Evolutionary conservation across 2,329 filamentous ascomycete genomes (phyloP).

Genomic region (Sporothrix brunneoviolacea): DNA sequence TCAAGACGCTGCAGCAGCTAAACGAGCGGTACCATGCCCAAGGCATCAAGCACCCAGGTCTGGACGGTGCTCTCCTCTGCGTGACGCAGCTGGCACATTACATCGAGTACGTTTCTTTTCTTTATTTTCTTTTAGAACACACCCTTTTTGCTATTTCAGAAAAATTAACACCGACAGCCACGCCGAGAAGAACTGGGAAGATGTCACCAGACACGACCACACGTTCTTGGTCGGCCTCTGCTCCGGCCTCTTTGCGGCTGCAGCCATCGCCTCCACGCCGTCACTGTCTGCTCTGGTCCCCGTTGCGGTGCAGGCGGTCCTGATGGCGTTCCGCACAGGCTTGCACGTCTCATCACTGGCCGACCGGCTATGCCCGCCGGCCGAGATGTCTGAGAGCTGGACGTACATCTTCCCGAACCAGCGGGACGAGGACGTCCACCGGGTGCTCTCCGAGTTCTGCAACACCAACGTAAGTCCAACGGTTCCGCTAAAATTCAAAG

Average conservation of each 20-base stretch:
- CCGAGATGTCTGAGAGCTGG: slow-evolving; percentile 53
- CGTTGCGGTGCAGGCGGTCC: slow-evolving; percentile 56
- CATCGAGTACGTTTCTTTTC: slow-evolving; percentile 49
- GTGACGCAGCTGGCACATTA: slow-evolving; percentile 62
- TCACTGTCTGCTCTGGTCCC: slow-evolving; percentile 56
- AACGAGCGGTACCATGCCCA: slow-evolving; percentile 58
- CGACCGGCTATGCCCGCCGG: slow-evolving; percentile 35
- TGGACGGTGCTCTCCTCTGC: slow-evolving; percentile 60
- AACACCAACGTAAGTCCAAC: slow-evolving; percentile 37
- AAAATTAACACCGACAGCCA: slow-evolving; percentile 34
- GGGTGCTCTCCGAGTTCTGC: slow-evolving; percentile 52
- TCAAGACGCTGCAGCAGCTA: slow-evolving; percentile 56
- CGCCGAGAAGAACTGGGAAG: slow-evolving; percentile 47
- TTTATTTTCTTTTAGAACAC: slow-evolving; percentile 2
- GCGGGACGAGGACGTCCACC: slow-evolving; percentile 43
- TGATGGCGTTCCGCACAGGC: slow-evolving; percentile 61
- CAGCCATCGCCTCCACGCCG: slow-evolving; percentile 56
- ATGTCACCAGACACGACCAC: slow-evolving; percentile 43
- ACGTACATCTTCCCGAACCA: slow-evolving; percentile 57
- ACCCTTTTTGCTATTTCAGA: not conserved
- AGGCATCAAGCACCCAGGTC: slow-evolving; percentile 49
- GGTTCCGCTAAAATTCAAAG: no score
- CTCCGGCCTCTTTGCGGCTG: slow-evolving; percentile 64
- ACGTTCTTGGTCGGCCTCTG: slow-evolving; percentile 58
- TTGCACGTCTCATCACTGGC: slow-evolving; percentile 47